These are phyloP conservation scores for Eutrema heterophyllum DNA, from an alignment of 345 rosid genomes.

Conservation along the genomic window DNA sequence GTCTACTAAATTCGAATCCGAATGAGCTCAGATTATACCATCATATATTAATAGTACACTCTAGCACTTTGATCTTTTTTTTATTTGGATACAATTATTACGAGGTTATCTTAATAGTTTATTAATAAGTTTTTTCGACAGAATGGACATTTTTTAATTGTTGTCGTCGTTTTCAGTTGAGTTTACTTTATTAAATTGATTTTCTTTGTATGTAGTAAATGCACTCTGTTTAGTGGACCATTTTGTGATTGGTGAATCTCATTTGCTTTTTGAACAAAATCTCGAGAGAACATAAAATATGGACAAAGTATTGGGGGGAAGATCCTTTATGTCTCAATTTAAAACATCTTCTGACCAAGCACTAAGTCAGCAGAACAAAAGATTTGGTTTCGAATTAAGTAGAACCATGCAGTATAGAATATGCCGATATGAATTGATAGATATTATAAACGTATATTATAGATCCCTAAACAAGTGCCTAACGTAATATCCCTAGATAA, in stretches of 20 bases:
- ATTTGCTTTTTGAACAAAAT: slow-evolving; percentile 23
- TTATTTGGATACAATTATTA: not conserved
- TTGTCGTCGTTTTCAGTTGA: slow-evolving; percentile 9
- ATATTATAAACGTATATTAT: not conserved
- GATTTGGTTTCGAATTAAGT: not conserved
- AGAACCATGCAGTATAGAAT: not conserved
- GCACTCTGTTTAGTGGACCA: slow-evolving; percentile 24
- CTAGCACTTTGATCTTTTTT: not conserved
- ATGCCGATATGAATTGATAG: not conserved
- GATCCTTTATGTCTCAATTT: not conserved
- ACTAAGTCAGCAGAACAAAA: not conserved
- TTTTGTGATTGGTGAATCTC: slow-evolving; percentile 20
- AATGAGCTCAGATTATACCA: not conserved
- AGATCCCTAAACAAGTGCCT: not conserved
- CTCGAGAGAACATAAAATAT: slow-evolving; percentile 5
- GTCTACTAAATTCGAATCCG: not conserved
- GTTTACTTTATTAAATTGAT: slow-evolving; percentile 1
- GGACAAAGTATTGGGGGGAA: not conserved
- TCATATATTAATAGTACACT: not conserved
- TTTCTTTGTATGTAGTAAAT: not conserved
- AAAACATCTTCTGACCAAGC: not conserved
- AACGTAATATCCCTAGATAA: not conserved
- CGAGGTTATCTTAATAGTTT: not conserved
- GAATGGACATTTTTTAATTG: not conserved
- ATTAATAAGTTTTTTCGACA: not conserved